Evolutionary conservation across 2,329 filamentous ascomycete species (phyloP).

Genomic region (Cyanodermella asteris): DNA sequence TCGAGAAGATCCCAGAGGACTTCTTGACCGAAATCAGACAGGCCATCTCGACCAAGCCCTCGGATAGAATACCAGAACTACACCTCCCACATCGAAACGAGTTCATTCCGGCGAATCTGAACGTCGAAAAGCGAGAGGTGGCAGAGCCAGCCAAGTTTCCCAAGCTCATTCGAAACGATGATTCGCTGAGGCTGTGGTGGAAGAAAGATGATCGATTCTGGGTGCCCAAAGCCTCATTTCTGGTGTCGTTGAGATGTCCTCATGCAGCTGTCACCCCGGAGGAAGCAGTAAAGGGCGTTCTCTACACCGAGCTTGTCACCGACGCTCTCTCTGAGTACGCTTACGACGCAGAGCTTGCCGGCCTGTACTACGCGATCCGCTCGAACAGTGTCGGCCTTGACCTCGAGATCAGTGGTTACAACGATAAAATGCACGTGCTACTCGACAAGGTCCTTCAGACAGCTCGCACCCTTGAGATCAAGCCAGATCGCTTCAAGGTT

Average conservation of each 20-base stretch:
- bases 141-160: conserved; percentile 51
- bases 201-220: conserved; percentile 98
- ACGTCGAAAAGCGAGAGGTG: conserved; percentile 89
- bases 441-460: conserved; percentile 71
- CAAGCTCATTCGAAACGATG: conserved; percentile 66
- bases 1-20: conserved; percentile 55
- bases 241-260: conserved; percentile 60
- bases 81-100: conserved; percentile 85
- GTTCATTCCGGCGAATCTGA: conserved; percentile 80
- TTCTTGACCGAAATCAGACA: conserved; percentile 49
- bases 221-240: conserved; percentile 83
- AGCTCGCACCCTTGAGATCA: conserved; percentile 65
- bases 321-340: conserved; percentile 84
- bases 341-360: conserved; percentile 86
- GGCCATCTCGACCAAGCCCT: conserved; percentile 35
- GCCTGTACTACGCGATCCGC: conserved; percentile 60
- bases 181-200: conserved; percentile 67
- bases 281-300: conserved; percentile 51
- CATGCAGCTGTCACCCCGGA: conserved; percentile 59
- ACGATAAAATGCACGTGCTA: conserved; percentile 82
- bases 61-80: conserved; percentile 44
- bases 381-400: conserved; percentile 53
- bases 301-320: conserved; percentile 70
- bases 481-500: conserved; percentile 73
- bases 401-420: conserved; percentile 71